Evolutionary conservation across 768 basidiomycete genomes (phyloP).

Genomic region (Clavulina sp.): DNA sequence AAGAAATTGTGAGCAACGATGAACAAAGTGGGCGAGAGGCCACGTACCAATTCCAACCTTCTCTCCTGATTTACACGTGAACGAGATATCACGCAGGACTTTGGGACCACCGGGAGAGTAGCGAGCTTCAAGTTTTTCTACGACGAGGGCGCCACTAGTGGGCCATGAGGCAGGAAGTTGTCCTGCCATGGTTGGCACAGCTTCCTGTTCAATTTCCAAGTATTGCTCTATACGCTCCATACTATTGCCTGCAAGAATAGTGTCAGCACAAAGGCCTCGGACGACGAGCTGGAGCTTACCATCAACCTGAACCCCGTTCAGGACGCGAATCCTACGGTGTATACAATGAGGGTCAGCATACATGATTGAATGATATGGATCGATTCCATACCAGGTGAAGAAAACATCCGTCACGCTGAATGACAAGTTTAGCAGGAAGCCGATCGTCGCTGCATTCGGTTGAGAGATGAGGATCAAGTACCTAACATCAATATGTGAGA

Average conservation of each 20-base stretch:
- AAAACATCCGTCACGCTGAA: constrained; percentile 40
- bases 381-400: constrained; percentile 22
- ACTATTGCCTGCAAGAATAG: constrained; percentile 14
- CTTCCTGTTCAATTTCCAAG: constrained; percentile 37
- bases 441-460: constrained; percentile 19
- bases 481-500: constrained; percentile 25
- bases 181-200: constrained; percentile 22
- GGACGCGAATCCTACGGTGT: constrained; percentile 16
- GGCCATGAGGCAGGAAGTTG: constrained; percentile 49
- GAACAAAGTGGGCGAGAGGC: too few relatives aligned
- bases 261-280: background rate
- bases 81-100: constrained; percentile 42
- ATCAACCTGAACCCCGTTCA: constrained; percentile 28
- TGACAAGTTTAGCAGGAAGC: constrained; percentile 26
- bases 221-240: constrained; percentile 37
- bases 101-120: constrained; percentile 35
- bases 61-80: constrained; percentile 39
- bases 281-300: constrained; percentile 5
- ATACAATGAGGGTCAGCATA: constrained; percentile 26
- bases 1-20: too few relatives aligned
- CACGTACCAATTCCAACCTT: constrained; percentile 39
- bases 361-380: background rate
- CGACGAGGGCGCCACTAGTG: constrained; percentile 33
- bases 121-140: constrained; percentile 34
- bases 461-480: constrained; percentile 27